Conservation (phyloP, 2,329 filamentous ascomycete species). For the Cytospora schulzeri region DNA sequence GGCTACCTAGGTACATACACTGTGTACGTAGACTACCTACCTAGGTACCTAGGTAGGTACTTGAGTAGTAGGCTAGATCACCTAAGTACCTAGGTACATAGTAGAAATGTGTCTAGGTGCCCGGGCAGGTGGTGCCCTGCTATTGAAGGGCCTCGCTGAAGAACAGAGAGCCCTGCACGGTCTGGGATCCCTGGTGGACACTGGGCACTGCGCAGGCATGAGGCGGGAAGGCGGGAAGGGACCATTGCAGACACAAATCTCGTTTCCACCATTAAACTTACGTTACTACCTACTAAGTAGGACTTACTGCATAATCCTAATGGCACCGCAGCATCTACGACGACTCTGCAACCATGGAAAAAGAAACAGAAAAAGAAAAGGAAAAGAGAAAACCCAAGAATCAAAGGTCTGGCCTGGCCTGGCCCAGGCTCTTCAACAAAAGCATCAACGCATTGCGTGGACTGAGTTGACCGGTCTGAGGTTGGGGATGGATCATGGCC, state of each 20-base stretch:
- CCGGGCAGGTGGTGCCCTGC: not conserved
- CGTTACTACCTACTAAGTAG: too few species aligned
- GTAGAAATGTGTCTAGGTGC: too few species aligned
- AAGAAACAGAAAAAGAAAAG: not conserved
- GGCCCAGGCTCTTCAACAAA: not conserved
- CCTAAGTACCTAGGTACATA: too few species aligned
- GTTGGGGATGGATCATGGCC: not conserved
- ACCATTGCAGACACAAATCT: too few species aligned
- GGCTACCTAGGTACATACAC: too few species aligned
- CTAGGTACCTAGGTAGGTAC: too few species aligned
- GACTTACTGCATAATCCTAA: not conserved
- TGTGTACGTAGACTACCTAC: not conserved
- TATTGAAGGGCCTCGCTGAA: not conserved
- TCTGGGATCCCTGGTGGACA: not conserved
- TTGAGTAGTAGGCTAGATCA: too few species aligned
- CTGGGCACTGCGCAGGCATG: too few species aligned
- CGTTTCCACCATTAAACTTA: not conserved
- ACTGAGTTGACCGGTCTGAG: conserved; percentile 6
- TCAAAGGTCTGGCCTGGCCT: not conserved
- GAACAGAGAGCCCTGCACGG: not conserved
- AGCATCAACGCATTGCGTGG: not conserved
- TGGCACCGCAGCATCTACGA: not conserved
- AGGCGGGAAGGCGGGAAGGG: too few species aligned
- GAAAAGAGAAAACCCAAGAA: not conserved
- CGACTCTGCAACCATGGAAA: not conserved